Conservation (phyloP, 1,284 basidiomycete genomes). For the Moesziomyces globuligerus region DNA sequence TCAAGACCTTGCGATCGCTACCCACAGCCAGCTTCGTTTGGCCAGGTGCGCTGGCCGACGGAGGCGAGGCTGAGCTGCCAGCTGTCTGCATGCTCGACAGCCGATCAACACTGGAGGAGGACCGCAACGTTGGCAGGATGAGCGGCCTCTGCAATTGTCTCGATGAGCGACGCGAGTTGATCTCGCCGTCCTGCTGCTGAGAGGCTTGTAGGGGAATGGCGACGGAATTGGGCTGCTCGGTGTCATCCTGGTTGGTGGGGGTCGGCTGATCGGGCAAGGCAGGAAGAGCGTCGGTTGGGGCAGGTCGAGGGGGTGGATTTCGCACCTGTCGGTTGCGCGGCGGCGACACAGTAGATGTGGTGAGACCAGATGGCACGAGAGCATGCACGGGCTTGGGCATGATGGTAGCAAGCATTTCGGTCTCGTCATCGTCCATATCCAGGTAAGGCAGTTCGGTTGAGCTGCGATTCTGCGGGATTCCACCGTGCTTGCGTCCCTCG, state of each 20-base stretch:
- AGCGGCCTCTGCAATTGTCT: conserved; percentile 23
- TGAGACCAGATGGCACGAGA: neutral
- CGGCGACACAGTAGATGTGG: conserved; percentile 3
- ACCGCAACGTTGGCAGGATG: conserved; percentile 28
- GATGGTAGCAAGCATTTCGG: neutral
- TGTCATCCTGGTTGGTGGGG: neutral
- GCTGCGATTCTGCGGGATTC: neutral
- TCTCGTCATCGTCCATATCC: conserved; percentile 23
- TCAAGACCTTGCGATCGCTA: conserved; percentile 10
- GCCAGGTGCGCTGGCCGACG: neutral
- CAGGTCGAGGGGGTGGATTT: conserved; percentile 34
- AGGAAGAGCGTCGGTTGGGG: conserved; percentile 25
- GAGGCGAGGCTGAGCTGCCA: neutral
- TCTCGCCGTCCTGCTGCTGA: neutral
- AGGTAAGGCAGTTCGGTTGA: conserved; percentile 23
- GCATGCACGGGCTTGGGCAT: neutral
- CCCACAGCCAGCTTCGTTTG: neutral
- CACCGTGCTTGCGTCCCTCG: conserved; percentile 5
- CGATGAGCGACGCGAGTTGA: conserved; percentile 1
- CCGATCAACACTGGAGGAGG: conserved; percentile 17
- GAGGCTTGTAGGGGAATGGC: conserved; percentile 4
- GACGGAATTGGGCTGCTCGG: conserved; percentile 2
- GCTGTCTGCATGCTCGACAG: conserved; percentile 10
- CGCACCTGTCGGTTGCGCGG: conserved; percentile 6
- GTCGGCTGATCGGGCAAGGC: conserved; percentile 7